Percentiles rank a stretch among this genome's conserved stretches.
Evolutionary conservation across 768 basidiomycete species (phyloP).

Genomic region (Mycena epipterygia): DNA sequence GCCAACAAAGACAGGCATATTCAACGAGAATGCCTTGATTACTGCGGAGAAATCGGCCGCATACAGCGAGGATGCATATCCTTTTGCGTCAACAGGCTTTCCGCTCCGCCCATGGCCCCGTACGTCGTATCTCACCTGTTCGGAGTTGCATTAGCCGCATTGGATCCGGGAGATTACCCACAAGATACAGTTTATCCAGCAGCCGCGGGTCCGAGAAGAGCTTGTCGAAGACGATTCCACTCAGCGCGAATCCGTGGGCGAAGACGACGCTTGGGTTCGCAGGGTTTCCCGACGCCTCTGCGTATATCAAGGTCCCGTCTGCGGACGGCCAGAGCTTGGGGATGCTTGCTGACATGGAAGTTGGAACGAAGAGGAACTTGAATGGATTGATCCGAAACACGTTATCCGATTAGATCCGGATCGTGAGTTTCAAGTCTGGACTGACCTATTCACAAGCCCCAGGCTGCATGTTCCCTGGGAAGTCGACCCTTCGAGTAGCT

Average conservation of each 20-base stretch:
- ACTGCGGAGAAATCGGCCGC: slow-evolving; percentile 37
- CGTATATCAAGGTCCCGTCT: slow-evolving; percentile 50
- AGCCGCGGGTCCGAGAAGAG: slow-evolving; percentile 42
- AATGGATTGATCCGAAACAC: too few relatives aligned
- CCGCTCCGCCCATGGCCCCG: slow-evolving; percentile 36
- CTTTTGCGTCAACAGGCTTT: slow-evolving; percentile 14
- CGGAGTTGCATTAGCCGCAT: background rate
- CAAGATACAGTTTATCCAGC: slow-evolving; percentile 35
- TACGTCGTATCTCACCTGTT: slow-evolving; percentile 37
- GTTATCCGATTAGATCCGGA: too few relatives aligned
- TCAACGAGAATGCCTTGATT: slow-evolving; percentile 14
- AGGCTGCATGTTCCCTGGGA: slow-evolving; percentile 92
- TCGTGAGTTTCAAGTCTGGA: too few relatives aligned
- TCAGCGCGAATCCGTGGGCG: slow-evolving; percentile 49
- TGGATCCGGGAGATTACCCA: background rate
- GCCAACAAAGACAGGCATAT: slow-evolving; percentile 33
- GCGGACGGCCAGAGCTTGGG: slow-evolving; percentile 40
- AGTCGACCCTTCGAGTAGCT: slow-evolving; percentile 86
- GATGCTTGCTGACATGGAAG: background rate
- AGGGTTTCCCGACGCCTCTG: slow-evolving; percentile 48
- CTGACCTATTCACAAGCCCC: slow-evolving; percentile 83
- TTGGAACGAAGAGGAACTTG: too few relatives aligned
- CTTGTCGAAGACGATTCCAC: slow-evolving; percentile 45
- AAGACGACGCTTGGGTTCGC: slow-evolving; percentile 50
- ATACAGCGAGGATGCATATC: slow-evolving; percentile 29